These are phyloP conservation scores for Bombardia bombarda DNA, from an alignment of 495 filamentous ascomycete species.

Conservation along the genomic window DNA sequence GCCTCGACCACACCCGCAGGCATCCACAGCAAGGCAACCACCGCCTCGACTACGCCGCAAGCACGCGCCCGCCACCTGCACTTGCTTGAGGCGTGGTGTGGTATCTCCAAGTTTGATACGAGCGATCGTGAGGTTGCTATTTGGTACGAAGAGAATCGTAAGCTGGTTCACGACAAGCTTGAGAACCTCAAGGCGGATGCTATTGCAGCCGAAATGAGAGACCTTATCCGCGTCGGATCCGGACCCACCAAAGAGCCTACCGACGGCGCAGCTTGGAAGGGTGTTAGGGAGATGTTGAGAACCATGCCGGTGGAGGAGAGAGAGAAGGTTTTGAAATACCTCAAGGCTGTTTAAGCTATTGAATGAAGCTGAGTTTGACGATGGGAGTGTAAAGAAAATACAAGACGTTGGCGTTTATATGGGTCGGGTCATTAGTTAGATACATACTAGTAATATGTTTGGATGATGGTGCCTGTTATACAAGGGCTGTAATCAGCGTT, in stretches of 20 bases:
- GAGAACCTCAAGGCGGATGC: slow-evolving; percentile 70
- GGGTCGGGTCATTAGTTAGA: no score
- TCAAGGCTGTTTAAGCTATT: slow-evolving; percentile 40
- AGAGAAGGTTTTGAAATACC: slow-evolving; percentile 73
- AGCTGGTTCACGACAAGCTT: slow-evolving; percentile 67
- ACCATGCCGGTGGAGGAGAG: slow-evolving; percentile 83
- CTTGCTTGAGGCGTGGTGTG: slow-evolving; percentile 71
- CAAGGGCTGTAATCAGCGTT: no score
- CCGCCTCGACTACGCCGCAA: slow-evolving; percentile 35
- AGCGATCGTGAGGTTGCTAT: slow-evolving; percentile 78
- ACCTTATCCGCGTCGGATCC: slow-evolving; percentile 51
- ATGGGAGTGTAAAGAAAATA: no score
- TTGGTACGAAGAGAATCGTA: slow-evolving; percentile 97
- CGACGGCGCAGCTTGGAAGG: slow-evolving; percentile 74
- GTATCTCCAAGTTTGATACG: slow-evolving; percentile 59
- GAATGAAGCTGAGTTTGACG: no score
- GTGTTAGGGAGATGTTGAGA: slow-evolving; percentile 73
- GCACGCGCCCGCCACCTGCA: slow-evolving; percentile 55
- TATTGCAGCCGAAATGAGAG: slow-evolving; percentile 69
- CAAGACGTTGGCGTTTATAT: no score
- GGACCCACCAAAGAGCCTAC: slow-evolving; percentile 35
- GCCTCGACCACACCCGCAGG: slow-evolving; percentile 34
- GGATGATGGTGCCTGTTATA: no score
- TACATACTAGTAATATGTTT: no score
- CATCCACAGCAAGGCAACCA: slow-evolving; percentile 25